These are phyloP conservation scores for Zygoascus sp. DNA, from an alignment of 1,139 yeast species.

Conservation along the genomic window DNA sequence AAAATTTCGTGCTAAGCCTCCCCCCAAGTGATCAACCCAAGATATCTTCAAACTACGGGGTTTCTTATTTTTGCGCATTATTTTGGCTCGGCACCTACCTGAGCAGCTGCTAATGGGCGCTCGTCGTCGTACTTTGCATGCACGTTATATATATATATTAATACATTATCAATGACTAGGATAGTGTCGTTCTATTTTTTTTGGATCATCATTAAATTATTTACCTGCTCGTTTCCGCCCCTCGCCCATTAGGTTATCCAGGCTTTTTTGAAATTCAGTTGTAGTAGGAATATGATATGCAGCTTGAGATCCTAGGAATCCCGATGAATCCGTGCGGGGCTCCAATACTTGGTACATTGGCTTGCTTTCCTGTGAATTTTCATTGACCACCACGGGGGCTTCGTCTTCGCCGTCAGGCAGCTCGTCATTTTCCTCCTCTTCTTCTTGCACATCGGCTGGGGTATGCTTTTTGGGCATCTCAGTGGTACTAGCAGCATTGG, in stretches of 20 bases:
- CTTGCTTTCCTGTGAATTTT: constrained; percentile 11
- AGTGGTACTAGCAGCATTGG: constrained; percentile 12
- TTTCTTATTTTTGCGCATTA: no score
- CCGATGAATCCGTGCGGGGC: constrained; percentile 30
- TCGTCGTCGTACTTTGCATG: not conserved
- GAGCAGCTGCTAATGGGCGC: no score
- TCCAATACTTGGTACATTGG: constrained; percentile 43
- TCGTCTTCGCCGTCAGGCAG: constrained; percentile 16
- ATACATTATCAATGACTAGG: no score
- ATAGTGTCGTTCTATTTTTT: no score
- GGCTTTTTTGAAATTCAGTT: constrained; percentile 16
- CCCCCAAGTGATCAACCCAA: no score
- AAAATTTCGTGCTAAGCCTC: constrained; percentile 1
- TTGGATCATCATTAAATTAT: not conserved
- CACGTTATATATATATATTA: not conserved
- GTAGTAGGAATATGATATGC: constrained; percentile 24
- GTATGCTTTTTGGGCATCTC: constrained; percentile 25
- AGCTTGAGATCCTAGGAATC: constrained; percentile 25
- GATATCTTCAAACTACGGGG: no score
- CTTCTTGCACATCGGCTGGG: constrained; percentile 19
- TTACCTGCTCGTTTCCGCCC: constrained; percentile 5
- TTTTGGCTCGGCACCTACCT: no score
- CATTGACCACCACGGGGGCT: constrained; percentile 13
- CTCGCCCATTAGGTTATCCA: constrained; percentile 14
- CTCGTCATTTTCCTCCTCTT: constrained; percentile 9